These are phyloP conservation scores for Xylariaceae sp. DNA, from an alignment of 2,329 filamentous ascomycete species.

Conservation along the genomic window DNA sequence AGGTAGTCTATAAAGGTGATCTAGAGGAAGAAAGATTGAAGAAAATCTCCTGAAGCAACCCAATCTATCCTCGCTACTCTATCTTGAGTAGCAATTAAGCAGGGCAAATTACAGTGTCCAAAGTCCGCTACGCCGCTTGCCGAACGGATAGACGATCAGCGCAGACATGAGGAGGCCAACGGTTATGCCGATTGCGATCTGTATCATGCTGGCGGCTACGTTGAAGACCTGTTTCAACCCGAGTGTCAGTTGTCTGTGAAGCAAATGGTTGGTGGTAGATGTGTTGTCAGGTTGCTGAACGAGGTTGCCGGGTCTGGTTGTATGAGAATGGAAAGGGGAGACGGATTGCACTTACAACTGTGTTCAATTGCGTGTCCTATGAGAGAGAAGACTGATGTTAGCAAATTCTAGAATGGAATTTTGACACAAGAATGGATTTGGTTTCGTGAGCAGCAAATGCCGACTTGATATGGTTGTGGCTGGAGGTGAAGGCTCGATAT, in stretches of 20 bases:
- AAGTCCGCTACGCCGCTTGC: constrained; percentile 54
- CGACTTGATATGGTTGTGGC: too few species aligned
- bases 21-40: too few species aligned
- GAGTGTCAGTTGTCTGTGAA: too few species aligned
- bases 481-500: too few species aligned
- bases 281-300: too few species aligned
- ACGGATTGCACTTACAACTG: constrained; percentile 9
- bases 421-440: neutral
- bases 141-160: constrained; percentile 52
- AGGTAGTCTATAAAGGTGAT: too few species aligned
- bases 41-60: too few species aligned
- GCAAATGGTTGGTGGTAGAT: too few species aligned
- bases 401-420: neutral
- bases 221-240: constrained; percentile 45
- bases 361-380: constrained; percentile 9
- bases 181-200: constrained; percentile 60
- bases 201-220: constrained; percentile 55
- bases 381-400: constrained; percentile 9
- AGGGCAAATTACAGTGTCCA: constrained; percentile 34
- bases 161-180: constrained; percentile 57
- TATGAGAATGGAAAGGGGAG: neutral
- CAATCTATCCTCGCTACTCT: too few species aligned
- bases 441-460: too few species aligned
- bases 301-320: neutral
- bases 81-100: too few species aligned